A percentile compares a stretch with the other conserved stretches of the same genome.
phyloP scores from a whole-genome alignment of 169 alveolate genomes.

The Cardiosporidium cionae region DNA sequence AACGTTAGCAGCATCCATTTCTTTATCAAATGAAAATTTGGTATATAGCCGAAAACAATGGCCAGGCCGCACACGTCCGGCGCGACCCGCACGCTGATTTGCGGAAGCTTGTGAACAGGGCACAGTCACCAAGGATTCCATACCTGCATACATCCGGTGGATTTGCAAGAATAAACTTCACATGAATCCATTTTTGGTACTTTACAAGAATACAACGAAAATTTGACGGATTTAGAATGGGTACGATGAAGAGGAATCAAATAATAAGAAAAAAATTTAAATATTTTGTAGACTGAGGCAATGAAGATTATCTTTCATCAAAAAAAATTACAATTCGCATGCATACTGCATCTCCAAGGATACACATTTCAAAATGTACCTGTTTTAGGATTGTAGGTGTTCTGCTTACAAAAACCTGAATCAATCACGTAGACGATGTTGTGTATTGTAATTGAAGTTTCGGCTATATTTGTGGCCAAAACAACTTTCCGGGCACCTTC shows the following conservation, averaged over 20 bases:
- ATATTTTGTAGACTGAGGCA: too few species aligned
- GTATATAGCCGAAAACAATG: conserved; percentile 97
- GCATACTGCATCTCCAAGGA: too few species aligned
- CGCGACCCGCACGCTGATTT: conserved; percentile 99
- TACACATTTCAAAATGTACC: too few species aligned
- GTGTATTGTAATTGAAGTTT: conserved; percentile 97
- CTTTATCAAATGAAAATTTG: conserved; percentile 87
- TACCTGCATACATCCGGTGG: conserved; percentile 42
- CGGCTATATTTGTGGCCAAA: conserved; percentile 99
- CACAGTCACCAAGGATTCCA: conserved; percentile 98
- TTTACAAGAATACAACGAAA: neutral
- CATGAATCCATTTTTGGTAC: conserved; percentile 5
- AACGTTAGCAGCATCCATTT: conserved; percentile 91
- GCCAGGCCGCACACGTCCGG: conserved; percentile 99
- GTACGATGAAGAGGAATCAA: neutral
- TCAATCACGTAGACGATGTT: conserved; percentile 97
- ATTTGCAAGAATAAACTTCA: neutral
- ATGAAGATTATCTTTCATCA: too few species aligned
- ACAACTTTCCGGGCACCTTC: conserved; percentile 70
- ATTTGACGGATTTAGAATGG: neutral
- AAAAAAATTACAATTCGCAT: too few species aligned
- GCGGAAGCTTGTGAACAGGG: conserved; percentile 99
- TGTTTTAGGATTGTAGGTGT: conserved; percentile 96
- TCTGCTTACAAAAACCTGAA: conserved; percentile 96
- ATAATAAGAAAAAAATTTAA: neutral